Evolutionary conservation across 2,329 filamentous ascomycete genomes (phyloP), one percentile per base, ranked within the genome.

Genomic region (Colletotrichum lindemuthianum): DNA sequence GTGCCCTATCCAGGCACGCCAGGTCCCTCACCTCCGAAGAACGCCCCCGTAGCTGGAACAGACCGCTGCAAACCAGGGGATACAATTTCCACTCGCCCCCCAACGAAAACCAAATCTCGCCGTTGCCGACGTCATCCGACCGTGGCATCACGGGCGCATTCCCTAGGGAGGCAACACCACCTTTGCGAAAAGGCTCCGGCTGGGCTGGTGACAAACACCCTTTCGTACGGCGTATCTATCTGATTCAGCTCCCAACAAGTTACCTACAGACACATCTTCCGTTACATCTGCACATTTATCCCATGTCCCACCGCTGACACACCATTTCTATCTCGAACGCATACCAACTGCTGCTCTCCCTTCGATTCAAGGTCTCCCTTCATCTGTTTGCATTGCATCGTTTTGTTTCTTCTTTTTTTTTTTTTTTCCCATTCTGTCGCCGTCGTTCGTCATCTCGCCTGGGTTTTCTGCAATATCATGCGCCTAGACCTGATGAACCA

Each of bases 61-160:
- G 24, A 24, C 24, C 24, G 24, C 24, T 24, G 24, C 24, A 24
- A 24, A 24, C 24, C 24, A 24, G 24, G 24, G 24, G 24, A 24
- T 5, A 24, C 37, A 11, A n/a, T 15, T 8, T 34, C 60, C 37
- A 54, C 49, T 15, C 45, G 45, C 57, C 57, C 50, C 61, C 63
- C 63, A 65, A 63, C 63, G 52, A 57, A 65, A 65, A 63, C 63
- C 58, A 52, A 49, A 52, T 53, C 59, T 45, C 56, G 59, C 45
- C 43, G 52, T 40, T 57, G 45, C 63, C 63, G 63, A 65, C 63
- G 63, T 65, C 63, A 65, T 65, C 52, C 63, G 59, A 65, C 59
- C 36, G 61, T 63, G 41, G 58, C 51, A 65, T 65, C 59, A 57
- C 59, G 47, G 59, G 63, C 59, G 60, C 60, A 65, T 65, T 63